phyloP scores from a whole-genome alignment of 352 stramenopile genomes.

The Phytophthora pseudosyringae region DNA sequence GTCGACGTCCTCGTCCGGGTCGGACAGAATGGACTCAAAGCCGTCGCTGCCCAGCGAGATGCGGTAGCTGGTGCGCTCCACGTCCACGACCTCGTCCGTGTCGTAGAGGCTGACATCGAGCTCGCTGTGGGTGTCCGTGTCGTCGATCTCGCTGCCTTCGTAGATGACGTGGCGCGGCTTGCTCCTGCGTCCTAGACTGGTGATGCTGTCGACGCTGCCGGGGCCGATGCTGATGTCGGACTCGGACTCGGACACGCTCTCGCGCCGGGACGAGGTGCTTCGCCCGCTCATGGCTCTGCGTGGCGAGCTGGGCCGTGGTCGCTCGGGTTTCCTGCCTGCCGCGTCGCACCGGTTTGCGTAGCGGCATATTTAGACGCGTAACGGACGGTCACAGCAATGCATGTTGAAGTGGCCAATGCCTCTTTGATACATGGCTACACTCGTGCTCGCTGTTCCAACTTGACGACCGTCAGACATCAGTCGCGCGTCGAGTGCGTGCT shows the following conservation, averaged over 20 bases:
- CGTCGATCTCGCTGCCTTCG: slow-evolving; percentile 33
- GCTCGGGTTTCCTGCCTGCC: too few relatives aligned
- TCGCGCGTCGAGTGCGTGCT: slow-evolving; percentile 17
- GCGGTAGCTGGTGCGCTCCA: slow-evolving; percentile 26
- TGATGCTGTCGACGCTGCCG: slow-evolving; percentile 28
- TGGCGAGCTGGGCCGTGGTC: neutral
- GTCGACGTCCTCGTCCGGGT: slow-evolving; percentile 20
- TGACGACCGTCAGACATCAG: slow-evolving; percentile 11
- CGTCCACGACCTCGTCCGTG: slow-evolving; percentile 45
- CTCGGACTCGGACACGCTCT: slow-evolving; percentile 32
- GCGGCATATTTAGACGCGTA: slow-evolving; percentile 24
- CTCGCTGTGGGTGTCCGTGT: slow-evolving; percentile 56
- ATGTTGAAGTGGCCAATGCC: slow-evolving; percentile 21
- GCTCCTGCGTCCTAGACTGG: slow-evolving; percentile 16
- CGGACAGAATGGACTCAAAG: slow-evolving; percentile 36
- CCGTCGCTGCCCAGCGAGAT: slow-evolving; percentile 40
- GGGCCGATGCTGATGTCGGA: slow-evolving; percentile 35
- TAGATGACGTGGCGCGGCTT: slow-evolving; percentile 35
- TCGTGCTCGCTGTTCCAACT: neutral
- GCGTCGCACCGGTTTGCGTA: neutral
- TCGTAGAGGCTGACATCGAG: slow-evolving; percentile 72
- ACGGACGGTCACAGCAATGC: slow-evolving; percentile 6
- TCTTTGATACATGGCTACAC: slow-evolving; percentile 25
- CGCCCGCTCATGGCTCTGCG: slow-evolving; percentile 18
- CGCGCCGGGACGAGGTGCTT: slow-evolving; percentile 16